Percentiles rank a stretch among this genome's conserved stretches.
These are phyloP conservation scores for Ceratocystis alfenasii DNA, from an alignment of 2,329 filamentous ascomycete genomes.

Conservation along the genomic window DNA sequence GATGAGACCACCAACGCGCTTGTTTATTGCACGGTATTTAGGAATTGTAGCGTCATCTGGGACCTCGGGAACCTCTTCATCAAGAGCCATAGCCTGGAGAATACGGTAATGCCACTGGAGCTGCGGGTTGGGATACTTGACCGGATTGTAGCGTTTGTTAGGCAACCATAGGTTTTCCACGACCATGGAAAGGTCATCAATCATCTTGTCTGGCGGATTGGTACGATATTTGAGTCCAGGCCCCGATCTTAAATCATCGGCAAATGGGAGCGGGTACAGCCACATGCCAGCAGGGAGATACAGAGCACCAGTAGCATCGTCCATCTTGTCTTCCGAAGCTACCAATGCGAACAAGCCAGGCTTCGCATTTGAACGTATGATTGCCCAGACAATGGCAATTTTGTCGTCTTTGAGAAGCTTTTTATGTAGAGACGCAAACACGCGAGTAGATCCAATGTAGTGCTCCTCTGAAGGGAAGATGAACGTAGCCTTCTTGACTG, in stretches of 20 bases:
- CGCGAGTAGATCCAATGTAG: constrained; percentile 79
- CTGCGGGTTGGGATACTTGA: constrained; percentile 79
- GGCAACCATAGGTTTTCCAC: constrained; percentile 82
- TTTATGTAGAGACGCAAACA: constrained; percentile 82
- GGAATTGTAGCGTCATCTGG: constrained; percentile 68
- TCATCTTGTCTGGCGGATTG: constrained; percentile 52
- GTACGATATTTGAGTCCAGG: constrained; percentile 46
- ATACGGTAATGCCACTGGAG: constrained; percentile 98
- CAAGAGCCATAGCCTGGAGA: constrained; percentile 77
- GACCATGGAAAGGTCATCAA: constrained; percentile 69
- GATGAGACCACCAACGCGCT: constrained; percentile 69
- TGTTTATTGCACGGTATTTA: constrained; percentile 77
- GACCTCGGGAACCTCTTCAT: constrained; percentile 75
- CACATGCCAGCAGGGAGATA: constrained; percentile 73
- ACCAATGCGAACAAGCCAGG: constrained; percentile 72
- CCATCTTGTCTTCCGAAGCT: constrained; percentile 55
- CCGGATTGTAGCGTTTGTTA: constrained; percentile 69
- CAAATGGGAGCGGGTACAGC: constrained; percentile 78
- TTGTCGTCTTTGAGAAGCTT: constrained; percentile 72
- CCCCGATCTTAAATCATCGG: constrained; percentile 70
- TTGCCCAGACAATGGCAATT: constrained; percentile 79
- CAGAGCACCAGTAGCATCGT: constrained; percentile 54
- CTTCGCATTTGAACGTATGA: constrained; percentile 66
- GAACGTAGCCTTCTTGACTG: constrained; percentile 74
- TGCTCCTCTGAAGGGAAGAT: constrained; percentile 89